Evolutionary conservation across 2,329 filamentous ascomycete genomes (phyloP).

Genomic region (Trichophyton verrucosum): DNA sequence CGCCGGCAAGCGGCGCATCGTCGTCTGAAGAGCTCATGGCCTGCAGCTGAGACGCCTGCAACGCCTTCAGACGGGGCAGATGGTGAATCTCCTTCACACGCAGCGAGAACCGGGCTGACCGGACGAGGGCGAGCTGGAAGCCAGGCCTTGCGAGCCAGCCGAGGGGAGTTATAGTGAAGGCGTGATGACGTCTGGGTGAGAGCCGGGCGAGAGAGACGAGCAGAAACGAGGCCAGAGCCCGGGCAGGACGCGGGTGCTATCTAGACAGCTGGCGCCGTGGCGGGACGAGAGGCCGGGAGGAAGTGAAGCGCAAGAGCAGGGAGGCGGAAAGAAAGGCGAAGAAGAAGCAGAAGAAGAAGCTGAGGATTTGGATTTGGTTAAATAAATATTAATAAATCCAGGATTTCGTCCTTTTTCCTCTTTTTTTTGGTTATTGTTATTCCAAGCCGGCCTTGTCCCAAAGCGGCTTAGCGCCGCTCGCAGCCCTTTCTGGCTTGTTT

Average conservation of each 20-base stretch:
- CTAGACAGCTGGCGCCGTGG: neutral
- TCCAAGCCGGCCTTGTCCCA: conserved; percentile 7
- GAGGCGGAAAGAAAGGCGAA: conserved; percentile 15
- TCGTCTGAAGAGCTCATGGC: conserved; percentile 62
- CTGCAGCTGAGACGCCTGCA: conserved; percentile 11
- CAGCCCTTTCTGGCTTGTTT: conserved; percentile 13
- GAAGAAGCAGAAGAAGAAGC: neutral
- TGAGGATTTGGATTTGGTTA: too few species aligned
- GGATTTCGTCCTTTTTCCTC: neutral
- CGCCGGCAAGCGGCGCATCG: conserved; percentile 59
- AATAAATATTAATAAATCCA: neutral
- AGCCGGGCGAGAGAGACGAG: conserved; percentile 7
- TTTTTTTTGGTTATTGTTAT: neutral
- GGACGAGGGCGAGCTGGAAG: neutral
- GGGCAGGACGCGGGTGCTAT: neutral
- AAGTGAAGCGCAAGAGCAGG: conserved; percentile 16
- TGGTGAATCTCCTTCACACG: conserved; percentile 5
- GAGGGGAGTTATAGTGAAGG: conserved; percentile 8
- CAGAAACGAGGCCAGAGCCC: conserved; percentile 8
- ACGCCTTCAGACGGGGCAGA: conserved; percentile 10
- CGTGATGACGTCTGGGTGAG: conserved; percentile 3
- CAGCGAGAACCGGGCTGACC: conserved; percentile 4
- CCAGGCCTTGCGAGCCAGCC: conserved; percentile 7
- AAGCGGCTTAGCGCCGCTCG: conserved; percentile 21
- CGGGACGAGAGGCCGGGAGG: neutral